Evolutionary conservation across 2,329 filamentous ascomycete species (phyloP).

Genomic region (Blastomyces silverae): DNA sequence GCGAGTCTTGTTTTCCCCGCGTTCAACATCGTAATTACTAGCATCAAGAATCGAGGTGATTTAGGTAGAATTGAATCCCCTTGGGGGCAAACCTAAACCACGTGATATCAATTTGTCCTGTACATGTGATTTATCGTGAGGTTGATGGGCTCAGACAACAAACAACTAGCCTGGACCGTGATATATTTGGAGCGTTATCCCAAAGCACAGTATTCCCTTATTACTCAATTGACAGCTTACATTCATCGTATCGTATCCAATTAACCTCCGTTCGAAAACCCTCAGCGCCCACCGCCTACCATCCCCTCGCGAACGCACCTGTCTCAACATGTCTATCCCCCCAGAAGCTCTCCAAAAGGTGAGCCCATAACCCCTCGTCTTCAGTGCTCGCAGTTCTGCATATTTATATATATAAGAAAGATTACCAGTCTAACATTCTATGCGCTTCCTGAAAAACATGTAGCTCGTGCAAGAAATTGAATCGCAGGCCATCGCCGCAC

Average conservation of each 20-base stretch:
- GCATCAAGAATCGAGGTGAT: no score
- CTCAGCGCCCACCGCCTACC: neutral
- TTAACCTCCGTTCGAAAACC: neutral
- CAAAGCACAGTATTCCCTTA: neutral
- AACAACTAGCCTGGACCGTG: no score
- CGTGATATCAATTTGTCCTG: neutral
- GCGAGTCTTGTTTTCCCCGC: no score
- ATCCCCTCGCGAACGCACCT: neutral
- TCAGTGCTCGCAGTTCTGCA: neutral
- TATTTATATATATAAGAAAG: neutral
- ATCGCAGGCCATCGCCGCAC: constrained; percentile 74
- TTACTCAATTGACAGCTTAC: neutral
- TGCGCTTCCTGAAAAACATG: constrained; percentile 1
- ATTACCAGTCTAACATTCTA: neutral
- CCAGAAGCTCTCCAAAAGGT: constrained; percentile 95
- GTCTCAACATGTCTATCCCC: constrained; percentile 71
- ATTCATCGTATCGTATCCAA: neutral
- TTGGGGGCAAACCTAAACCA: neutral
- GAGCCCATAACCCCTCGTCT: constrained; percentile 21
- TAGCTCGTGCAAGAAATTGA: constrained; percentile 93
- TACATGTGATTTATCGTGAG: neutral
- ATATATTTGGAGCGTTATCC: neutral
- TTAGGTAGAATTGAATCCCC: no score
- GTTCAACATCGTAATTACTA: no score
- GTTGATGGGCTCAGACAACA: neutral